Evolutionary conservation across 352 stramenopile genomes (phyloP), one percentile per base, ranked within the genome.

Genomic region (Globisporangium parvum): DNA sequence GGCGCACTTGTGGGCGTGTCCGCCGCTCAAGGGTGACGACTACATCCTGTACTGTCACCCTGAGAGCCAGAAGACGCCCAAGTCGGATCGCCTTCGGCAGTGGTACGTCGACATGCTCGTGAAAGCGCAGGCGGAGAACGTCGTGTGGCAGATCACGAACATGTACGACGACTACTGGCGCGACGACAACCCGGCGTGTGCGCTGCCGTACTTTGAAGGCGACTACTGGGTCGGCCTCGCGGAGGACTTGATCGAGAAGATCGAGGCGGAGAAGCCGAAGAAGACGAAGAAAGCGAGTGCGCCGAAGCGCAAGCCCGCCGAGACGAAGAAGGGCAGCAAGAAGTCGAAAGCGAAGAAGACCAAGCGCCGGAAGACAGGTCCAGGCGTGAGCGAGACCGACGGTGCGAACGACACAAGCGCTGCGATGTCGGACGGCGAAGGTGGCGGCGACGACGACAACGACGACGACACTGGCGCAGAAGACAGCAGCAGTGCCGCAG

Each of bases 11-110:
- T 99, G 97, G 98, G 97, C 97, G 24, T 99, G 98, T 75, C 98
- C 98, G 24, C 98, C 98, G 31, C 70, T 98, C 12, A 99, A 99
- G 67, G 97, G 97, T 14, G 97, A 99, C 66, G 97, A 99, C 69
- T 99, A 99, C 66, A 99, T 99, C 57, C 75, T 99, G 51, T 99
- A 99, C 66, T 98, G 96, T 57, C 98, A 99, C 69, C 97, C 98
- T 2, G 88, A 98, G 66, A 80, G 97, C 15, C 98, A 99, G 71
- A 99, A 99, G 78, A 99, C 93, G 10, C 98, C 97, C 0, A 98
- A 98, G 65, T 97, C 97, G 46, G 95, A 99, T 55, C 93, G 96
- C n/a, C 76, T 99, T 21, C 90, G 96, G 21, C 82, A 98, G 31
- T 98, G 95, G 95, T 98, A 98, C 55, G 75, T 90, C 20, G 79